Base-by-base conservation (phyloP, 2,329 filamentous ascomycete species). In the Colletotrichum sidae region DNA sequence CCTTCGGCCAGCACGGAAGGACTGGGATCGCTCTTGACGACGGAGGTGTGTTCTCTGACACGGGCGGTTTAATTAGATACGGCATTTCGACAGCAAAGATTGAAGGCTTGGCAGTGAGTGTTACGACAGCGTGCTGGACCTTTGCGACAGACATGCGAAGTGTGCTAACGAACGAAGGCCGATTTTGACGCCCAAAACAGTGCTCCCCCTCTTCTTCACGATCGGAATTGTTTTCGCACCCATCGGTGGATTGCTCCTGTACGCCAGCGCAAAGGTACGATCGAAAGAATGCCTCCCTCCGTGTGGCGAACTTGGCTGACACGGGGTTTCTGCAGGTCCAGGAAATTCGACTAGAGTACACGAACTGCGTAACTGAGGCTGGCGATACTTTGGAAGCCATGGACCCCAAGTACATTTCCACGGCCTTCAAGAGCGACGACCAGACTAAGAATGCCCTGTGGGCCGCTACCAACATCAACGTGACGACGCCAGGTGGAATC, bases 41-140 rank as follows among this genome's bases (percentile, higher is more conserved):
- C 8, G 2, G 37, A 9, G 35, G 49, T 56, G 46, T 25, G 25
- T 25, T 25, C 4, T 25, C 69, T 69, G 41, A 68, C 37, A 61
- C 11, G 17, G 10, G 11, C 35, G 15, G 17, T 38, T 53, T 15
- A 55, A 60, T 25, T 74, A 97, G 93, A 98, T 82, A 98, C 95
- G 65, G 96, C 96, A 10, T 99, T 98, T 77, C 88, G 96, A 73
- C 96, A 99, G 78, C 96, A 99, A 80, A 90, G 96, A 76, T 82
- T 99, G 79, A 97, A 98, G 82, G 96, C 96, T 83, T 99, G 96
- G 96, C 96, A 99, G 91, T 96, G 84, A 80, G 93, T 87, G 46
- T 50, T 70, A 84, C 77, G 59, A 69, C 52, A 65, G 68, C 34
- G 60, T 64, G 34, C 34, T 17, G 35, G 49, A 42, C 15, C 50